Percentiles rank a stretch among this genome's conserved stretches.
phyloP scores from a whole-genome alignment of 2,329 filamentous ascomycete genomes.

The Leptographium procerum region DNA sequence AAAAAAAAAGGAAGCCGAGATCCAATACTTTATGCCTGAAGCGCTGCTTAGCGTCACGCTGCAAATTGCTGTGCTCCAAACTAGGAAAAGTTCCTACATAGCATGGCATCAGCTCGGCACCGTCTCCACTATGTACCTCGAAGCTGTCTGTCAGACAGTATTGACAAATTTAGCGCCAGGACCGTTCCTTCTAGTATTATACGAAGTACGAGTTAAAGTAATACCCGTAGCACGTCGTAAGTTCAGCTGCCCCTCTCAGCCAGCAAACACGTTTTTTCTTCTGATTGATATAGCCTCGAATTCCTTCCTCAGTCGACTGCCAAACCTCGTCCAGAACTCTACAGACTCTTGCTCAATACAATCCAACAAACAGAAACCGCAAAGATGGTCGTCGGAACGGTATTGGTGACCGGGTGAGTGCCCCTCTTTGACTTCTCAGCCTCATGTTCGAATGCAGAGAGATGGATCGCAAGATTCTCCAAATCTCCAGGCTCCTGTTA shows the following conservation, averaged over 20 bases:
- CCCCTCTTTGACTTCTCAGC: not conserved
- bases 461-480: no score
- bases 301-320: not conserved
- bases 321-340: not conserved
- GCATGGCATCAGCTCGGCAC: not conserved
- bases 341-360: not conserved
- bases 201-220: not conserved
- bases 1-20: not conserved
- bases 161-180: not conserved
- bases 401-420: constrained; percentile 81
- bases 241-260: not conserved
- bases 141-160: not conserved
- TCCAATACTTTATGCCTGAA: not conserved
- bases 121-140: not conserved
- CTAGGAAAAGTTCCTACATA: not conserved
- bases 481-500: no score
- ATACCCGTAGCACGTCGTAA: not conserved
- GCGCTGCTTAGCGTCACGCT: not conserved
- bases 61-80: not conserved
- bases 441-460: not conserved
- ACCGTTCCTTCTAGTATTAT: not conserved
- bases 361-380: constrained; percentile 3
- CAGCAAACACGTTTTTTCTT: not conserved
- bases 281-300: not conserved
- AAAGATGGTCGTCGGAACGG: constrained; percentile 71